Conservation (phyloP, 2,329 filamentous ascomycete genomes). For the Pestalotiopsis sp. region DNA sequence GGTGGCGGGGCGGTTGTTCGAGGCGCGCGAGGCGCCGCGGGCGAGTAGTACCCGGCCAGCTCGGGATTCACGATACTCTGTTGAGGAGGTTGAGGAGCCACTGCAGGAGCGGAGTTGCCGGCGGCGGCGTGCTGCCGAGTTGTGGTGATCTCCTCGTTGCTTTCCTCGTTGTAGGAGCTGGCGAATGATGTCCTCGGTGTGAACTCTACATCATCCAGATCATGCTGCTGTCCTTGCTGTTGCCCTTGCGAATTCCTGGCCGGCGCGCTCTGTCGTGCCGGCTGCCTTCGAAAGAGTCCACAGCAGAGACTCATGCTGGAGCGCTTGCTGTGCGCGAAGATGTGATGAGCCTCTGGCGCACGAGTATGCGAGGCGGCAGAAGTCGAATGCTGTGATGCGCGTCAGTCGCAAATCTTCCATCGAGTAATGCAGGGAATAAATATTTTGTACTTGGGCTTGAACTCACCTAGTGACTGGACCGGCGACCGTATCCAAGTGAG, state of each 20-base stretch:
- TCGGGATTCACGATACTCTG: constrained; percentile 20
- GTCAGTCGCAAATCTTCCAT: too few species aligned
- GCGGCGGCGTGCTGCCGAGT: neutral
- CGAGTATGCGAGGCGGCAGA: neutral
- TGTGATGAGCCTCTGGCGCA: neutral
- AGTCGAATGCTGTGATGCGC: neutral
- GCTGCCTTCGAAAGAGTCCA: constrained; percentile 12
- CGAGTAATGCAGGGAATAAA: too few species aligned
- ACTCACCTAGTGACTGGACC: too few species aligned
- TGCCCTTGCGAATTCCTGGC: neutral
- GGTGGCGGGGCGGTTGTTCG: neutral
- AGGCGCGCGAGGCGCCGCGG: constrained; percentile 13
- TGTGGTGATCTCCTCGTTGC: constrained; percentile 5
- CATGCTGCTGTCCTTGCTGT: constrained; percentile 2
- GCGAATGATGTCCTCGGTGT: constrained; percentile 23
- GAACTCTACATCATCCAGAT: constrained; percentile 25
- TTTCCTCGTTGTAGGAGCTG: constrained; percentile 18
- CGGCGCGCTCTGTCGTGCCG: neutral
- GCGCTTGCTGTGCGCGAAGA: neutral
- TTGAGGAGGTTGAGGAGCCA: neutral
- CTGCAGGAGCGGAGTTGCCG: neutral
- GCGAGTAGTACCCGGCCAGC: constrained; percentile 27
- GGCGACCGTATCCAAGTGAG: too few species aligned
- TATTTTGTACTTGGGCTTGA: too few species aligned
- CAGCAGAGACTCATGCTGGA: constrained; percentile 15